Base-by-base conservation (phyloP, 2,329 filamentous ascomycete species). In the Sporothrix protearum region DNA sequence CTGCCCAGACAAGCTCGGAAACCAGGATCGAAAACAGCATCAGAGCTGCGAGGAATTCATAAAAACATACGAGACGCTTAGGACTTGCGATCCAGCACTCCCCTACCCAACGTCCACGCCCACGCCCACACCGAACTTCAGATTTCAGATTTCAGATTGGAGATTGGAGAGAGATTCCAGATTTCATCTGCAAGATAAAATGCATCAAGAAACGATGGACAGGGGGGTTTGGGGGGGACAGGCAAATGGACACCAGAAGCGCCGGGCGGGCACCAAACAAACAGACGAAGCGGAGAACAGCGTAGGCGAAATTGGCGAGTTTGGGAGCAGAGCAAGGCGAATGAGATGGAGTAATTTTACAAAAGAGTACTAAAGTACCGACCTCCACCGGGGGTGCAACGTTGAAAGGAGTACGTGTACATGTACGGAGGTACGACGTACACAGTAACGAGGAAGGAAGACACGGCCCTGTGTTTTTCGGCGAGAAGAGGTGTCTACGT, bases 331-430 rank as follows among this genome's bases (percentile, higher is more conserved):
- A 19, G 14, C 14, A 47, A 47, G 42, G 14, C 42, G 42, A 47
- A 47, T 47, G 42, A 47, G 42, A 47, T 47, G 42, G 42, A 12
- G 14, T 47, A 47, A 55, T 68, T 68, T 68, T n/a, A n/a, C n/a
- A n/a, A n/a, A n/a, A n/a, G n/a, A n/a, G n/a, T n/a, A 28, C 45
- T 55, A 68, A 68, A 68, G 66, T 68, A 68, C 42, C 66, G 66
- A 68, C 66, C 12, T 10, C 49, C 49, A 53, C 2, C 25, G 49
- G 22, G 49, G 49, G 49, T 53, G 28, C 53, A 33, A n/a, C 53
- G 53, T 33, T 28, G 9, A 57, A n/a, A n/a, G 28, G 12, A n/a
- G n/a, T n/a, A n/a, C n/a, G n/a, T n/a, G n/a, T n/a, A n/a, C n/a
- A n/a, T n/a, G n/a, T n/a, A n/a, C n/a, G n/a, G n/a, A n/a, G n/a